Base-by-base conservation (phyloP, 2,329 filamentous ascomycete genomes). In the Helotiales sp. region DNA sequence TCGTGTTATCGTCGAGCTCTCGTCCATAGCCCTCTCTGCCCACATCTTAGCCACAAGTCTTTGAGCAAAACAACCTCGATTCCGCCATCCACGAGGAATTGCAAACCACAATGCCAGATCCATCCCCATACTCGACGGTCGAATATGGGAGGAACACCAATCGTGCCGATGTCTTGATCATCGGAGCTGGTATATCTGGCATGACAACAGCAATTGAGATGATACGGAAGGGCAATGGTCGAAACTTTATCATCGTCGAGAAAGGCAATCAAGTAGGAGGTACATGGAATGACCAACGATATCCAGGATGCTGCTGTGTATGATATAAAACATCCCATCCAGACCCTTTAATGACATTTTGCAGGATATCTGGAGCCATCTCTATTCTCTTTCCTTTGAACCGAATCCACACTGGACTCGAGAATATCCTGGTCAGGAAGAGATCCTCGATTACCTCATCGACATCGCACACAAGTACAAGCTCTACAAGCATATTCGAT, bases 351-450 rank as follows among this genome's bases (percentile, higher is more conserved):
- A 36, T 36, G 31, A 57, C 15, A 25, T 42, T 8, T 13, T 42
- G 7, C 27, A 55, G 46, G 57, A 69, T 19, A 79, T 84, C 9
- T 80, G 76, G 75, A 80, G 76, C 31, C 72, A 77, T 48, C 71
- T 86, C 2, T 86, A 85, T 70, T 81, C 76, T 48, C 83, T 78
- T 67, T 83, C 79, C 10, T 86, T 85, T 62, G 82, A 82, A 40
- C 81, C 82, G 53, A 85, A 84, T 54, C 72, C 81, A 3, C 74
- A 79, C 61, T 85, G 83, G 83, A 79, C 79, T 0, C 70, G 81
- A 30, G 75, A 81, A 53, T 86, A 84, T 63, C 80, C 83, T 0
- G 79, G 81, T 0, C 83, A 86, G 63, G 81, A 84, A 66, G 83
- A 86, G 66, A 83, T 86, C 19, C 73, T 79, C 70, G 72, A 73